phyloP scores from a whole-genome alignment of 2,329 filamentous ascomycete species.

The Alternaria sp. region DNA sequence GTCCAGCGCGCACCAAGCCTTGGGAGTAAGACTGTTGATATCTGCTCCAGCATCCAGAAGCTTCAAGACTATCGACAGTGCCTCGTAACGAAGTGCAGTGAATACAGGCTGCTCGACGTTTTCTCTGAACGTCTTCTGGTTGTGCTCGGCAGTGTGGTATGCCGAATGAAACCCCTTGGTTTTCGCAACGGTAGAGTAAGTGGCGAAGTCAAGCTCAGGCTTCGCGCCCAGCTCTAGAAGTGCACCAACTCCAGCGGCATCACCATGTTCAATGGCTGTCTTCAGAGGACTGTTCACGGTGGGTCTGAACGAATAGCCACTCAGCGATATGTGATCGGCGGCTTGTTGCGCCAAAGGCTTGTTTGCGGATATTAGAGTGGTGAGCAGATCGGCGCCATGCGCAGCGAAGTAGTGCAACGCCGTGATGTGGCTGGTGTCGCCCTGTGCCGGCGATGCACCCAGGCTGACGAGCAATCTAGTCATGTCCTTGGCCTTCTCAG shows the following conservation, averaged over 20 bases:
- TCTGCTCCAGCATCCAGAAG: slow-evolving; percentile 71
- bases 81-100: slow-evolving; percentile 60
- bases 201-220: slow-evolving; percentile 56
- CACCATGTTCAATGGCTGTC: slow-evolving; percentile 53
- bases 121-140: slow-evolving; percentile 57
- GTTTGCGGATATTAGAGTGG: slow-evolving; percentile 65
- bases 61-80: slow-evolving; percentile 60
- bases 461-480: slow-evolving; percentile 68
- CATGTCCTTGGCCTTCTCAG: slow-evolving; percentile 70
- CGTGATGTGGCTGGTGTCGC: slow-evolving; percentile 68
- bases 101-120: slow-evolving; percentile 70
- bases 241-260: slow-evolving; percentile 7
- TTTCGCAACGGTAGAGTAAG: slow-evolving; percentile 66
- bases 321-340: slow-evolving; percentile 68
- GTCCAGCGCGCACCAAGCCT: slow-evolving; percentile 38
- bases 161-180: slow-evolving; percentile 46
- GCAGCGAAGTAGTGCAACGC: slow-evolving; percentile 61
- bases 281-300: slow-evolving; percentile 60
- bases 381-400: slow-evolving; percentile 16
- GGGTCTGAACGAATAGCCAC: slow-evolving; percentile 40
- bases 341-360: slow-evolving; percentile 66
- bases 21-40: slow-evolving; percentile 63
- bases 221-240: slow-evolving; percentile 69
- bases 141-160: slow-evolving; percentile 52
- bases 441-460: slow-evolving; percentile 76